Evolutionary conservation across 108 stramenopile species (phyloP), one percentile per base, ranked within the genome.

Genomic region (Conticribra guillardii): DNA sequence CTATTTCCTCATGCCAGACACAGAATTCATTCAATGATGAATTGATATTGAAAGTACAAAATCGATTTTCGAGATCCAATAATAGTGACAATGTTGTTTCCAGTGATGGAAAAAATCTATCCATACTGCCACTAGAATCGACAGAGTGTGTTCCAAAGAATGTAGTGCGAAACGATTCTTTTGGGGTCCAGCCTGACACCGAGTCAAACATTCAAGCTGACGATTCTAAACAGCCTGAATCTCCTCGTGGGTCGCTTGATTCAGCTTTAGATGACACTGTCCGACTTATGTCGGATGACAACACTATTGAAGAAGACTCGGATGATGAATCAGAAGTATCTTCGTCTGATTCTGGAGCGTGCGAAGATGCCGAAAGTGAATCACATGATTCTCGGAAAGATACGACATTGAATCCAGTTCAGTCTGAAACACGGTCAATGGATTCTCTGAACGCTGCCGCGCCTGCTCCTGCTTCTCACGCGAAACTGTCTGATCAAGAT

Each of bases 401-500:
- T n/a, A n/a, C n/a, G n/a, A n/a, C n/a, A 41, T 41, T 11, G 37
- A 41, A 5, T 9, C 37, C 37, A 31, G 37, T 41, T n/a, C 9
- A 44, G 34, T 26, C 7, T 21, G 33, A 60, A 21, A 9, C 46
- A 48, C 18, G n/a, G 7, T 26, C 24, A 14, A 26, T 8, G 5
- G 18, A 1, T 4, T 49, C 2, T 46, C 2, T 24, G 18, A 46
- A 62, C n/a, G 24, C 45, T 49, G 4, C 24, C 26, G 16, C 33
- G 5, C 11, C 46, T 1, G 47, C 44, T 24, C 1, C 2, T 27
- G 47, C 37, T 9, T 5, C 37, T 9, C 5, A 26, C n/a, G 28
- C 2, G 24, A 46, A 62, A 29, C 44, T 47, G 28, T 47, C 61
- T 1, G 45, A 29, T 9, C 61, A 62, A 8, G 34, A 62, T 48